Evolutionary conservation across 2,329 filamentous ascomycete species (phyloP).

Genomic region (Blastomyces silverae): DNA sequence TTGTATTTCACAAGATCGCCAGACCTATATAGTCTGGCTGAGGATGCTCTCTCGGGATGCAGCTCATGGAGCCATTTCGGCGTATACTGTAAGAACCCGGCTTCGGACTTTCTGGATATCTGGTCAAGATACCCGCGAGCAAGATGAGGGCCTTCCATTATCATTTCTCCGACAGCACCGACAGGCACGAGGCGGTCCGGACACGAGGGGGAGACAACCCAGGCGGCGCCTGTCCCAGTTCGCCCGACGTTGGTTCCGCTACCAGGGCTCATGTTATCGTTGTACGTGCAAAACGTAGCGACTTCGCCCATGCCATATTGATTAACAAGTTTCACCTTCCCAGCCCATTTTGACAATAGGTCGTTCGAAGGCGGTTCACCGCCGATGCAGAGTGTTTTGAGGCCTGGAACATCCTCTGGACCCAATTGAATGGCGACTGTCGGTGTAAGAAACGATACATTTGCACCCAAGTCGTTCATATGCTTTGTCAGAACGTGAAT

Average conservation of each 20-base stretch:
- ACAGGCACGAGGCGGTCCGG: constrained; percentile 33
- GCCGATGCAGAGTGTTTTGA: constrained; percentile 25
- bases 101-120: constrained; percentile 30
- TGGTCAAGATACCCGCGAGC: constrained; percentile 39
- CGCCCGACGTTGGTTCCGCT: constrained; percentile 16
- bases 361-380: constrained; percentile 24
- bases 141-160: constrained; percentile 35
- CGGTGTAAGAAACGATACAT: constrained; percentile 25
- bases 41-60: constrained; percentile 44
- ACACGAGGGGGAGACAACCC: constrained; percentile 34
- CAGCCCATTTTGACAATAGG: constrained; percentile 22
- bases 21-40: constrained; percentile 70
- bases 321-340: constrained; percentile 22
- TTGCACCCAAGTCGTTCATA: constrained; percentile 23
- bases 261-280: constrained; percentile 8
- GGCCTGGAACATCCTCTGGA: constrained; percentile 22
- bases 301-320: constrained; percentile 27
- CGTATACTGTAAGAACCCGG: constrained; percentile 41
- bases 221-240: constrained; percentile 18
- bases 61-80: constrained; percentile 51
- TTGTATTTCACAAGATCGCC: constrained; percentile 72
- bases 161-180: constrained; percentile 33
- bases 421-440: constrained; percentile 23
- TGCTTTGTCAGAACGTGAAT: constrained; percentile 18
- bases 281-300: constrained; percentile 17